Conservation (phyloP, 352 stramenopile genomes). For the Phytophthora tentaculata region DNA sequence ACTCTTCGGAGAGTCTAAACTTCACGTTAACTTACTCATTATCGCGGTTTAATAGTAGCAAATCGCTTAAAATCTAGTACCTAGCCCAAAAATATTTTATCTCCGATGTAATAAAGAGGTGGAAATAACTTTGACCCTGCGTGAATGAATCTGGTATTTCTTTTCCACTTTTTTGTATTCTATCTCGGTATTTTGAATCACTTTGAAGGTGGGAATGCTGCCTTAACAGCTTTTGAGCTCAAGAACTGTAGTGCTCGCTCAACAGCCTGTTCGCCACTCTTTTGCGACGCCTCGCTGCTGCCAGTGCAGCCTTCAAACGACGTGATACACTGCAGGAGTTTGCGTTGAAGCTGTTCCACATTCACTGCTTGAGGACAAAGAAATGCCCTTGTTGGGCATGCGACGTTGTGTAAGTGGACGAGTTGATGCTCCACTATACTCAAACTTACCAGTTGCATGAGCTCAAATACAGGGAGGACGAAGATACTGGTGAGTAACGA, state of each 20-base stretch:
- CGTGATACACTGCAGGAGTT: slow-evolving; percentile 70
- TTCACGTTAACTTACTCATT: no score
- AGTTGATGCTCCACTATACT: slow-evolving; percentile 61
- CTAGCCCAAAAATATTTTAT: no score
- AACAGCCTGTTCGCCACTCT: slow-evolving; percentile 62
- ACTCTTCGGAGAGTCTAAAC: no score
- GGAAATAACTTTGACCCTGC: no score
- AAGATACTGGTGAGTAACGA: slow-evolving; percentile 60
- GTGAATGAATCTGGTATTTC: no score
- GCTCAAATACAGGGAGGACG: slow-evolving; percentile 56
- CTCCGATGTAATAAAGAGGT: no score
- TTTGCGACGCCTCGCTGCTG: slow-evolving; percentile 45
- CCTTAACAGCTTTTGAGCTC: slow-evolving; percentile 42
- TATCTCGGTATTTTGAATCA: not conserved
- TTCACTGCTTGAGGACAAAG: slow-evolving; percentile 23
- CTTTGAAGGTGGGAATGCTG: slow-evolving; percentile 22
- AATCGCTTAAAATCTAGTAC: no score
- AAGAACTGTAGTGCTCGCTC: slow-evolving; percentile 64
- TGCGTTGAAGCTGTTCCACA: slow-evolving; percentile 62
- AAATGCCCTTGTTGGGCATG: not conserved
- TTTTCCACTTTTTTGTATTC: no score
- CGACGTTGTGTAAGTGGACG: slow-evolving; percentile 41
- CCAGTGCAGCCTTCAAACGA: slow-evolving; percentile 73
- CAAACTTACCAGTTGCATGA: slow-evolving; percentile 48
- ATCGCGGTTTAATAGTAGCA: no score